Conservation (phyloP, 768 basidiomycete genomes). For the Lentinula detonsa region DNA sequence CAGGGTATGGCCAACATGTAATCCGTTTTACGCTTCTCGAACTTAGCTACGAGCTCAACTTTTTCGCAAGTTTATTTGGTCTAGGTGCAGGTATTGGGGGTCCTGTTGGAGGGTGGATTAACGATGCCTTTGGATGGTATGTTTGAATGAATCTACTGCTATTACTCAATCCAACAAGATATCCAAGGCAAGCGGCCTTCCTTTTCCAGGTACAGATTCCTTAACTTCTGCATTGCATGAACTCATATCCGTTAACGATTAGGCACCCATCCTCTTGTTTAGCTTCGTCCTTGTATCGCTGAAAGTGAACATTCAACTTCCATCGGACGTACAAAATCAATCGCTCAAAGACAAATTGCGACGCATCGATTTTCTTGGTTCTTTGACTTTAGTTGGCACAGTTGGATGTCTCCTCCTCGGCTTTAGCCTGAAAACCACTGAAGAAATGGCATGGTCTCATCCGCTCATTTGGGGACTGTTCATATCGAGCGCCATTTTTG, state of each 20-base stretch:
- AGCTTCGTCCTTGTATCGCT: constrained; percentile 64
- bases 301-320: constrained; percentile 75
- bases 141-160: background rate
- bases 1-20: constrained; percentile 91
- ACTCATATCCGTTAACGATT: constrained; percentile 7
- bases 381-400: constrained; percentile 66
- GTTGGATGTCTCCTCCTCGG: constrained; percentile 71
- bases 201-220: constrained; percentile 58
- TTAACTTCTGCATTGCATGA: background rate
- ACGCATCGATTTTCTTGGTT: constrained; percentile 83
- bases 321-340: constrained; percentile 59
- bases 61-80: constrained; percentile 61
- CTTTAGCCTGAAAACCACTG: constrained; percentile 72
- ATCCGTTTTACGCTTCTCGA: constrained; percentile 14
- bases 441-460: constrained; percentile 72
- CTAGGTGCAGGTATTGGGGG: constrained; percentile 78
- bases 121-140: constrained; percentile 82
- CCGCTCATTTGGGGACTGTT: constrained; percentile 69
- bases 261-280: constrained; percentile 75
- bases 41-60: constrained; percentile 7
- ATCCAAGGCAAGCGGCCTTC: constrained; percentile 75
- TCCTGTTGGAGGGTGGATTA: constrained; percentile 79
- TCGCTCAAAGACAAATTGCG: constrained; percentile 55
- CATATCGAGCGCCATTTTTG: constrained; percentile 45
- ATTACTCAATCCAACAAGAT: constrained; percentile 9